Percentiles rank a stretch among this genome's conserved stretches.
These are phyloP conservation scores for Zymoseptoria crescenta DNA, from an alignment of 2,329 filamentous ascomycete species.

Conservation along the genomic window DNA sequence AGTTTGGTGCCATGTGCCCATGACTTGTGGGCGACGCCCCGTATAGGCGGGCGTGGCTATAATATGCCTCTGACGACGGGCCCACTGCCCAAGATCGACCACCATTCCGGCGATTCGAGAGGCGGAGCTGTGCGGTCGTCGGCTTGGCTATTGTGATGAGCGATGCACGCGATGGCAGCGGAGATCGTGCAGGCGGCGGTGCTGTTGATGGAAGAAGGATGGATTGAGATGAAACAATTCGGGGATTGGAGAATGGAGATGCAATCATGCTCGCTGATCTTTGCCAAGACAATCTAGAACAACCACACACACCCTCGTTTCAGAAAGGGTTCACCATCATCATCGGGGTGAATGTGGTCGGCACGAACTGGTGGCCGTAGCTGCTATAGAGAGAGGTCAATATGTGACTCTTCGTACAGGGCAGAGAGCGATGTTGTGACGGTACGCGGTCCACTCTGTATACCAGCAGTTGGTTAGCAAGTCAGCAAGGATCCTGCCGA, in stretches of 20 bases:
- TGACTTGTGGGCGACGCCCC: not conserved
- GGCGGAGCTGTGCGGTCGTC: not conserved
- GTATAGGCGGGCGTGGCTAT: not conserved
- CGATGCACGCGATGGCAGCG: not conserved
- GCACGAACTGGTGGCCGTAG: not conserved
- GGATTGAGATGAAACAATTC: not conserved
- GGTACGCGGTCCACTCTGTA: too few relatives aligned
- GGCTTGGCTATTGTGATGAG: not conserved
- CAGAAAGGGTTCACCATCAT: not conserved
- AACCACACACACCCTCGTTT: not conserved
- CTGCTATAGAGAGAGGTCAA: not conserved
- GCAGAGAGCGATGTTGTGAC: too few relatives aligned
- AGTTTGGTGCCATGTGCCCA: not conserved
- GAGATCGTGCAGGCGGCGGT: not conserved
- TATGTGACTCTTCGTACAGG: not conserved
- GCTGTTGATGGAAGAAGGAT: not conserved
- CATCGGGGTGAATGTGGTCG: not conserved
- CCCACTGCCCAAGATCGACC: not conserved
- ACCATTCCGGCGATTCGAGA: not conserved
- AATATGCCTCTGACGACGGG: not conserved
- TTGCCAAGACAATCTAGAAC: not conserved
- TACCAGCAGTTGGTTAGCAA: not conserved
- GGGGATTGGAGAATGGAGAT: not conserved
- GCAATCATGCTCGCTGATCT: not conserved
- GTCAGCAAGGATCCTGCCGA: not conserved